phyloP scores from a whole-genome alignment of 805 yeast species.

The Vanderwaltozyma tropicalis region DNA sequence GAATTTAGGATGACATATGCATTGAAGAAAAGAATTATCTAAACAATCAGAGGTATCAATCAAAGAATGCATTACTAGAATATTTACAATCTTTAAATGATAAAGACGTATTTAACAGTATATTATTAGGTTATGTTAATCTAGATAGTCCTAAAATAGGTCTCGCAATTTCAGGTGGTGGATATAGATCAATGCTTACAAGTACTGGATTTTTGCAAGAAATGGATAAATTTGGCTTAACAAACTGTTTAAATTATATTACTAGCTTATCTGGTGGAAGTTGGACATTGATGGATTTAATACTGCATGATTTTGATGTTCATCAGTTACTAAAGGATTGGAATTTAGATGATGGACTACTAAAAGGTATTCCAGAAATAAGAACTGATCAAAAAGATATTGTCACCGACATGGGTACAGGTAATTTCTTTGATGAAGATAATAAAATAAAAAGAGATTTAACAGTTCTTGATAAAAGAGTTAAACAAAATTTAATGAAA shows the following conservation, averaged over 20 bases:
- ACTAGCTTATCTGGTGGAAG: conserved; percentile 66
- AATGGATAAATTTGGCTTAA: conserved; percentile 32
- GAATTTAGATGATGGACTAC: conserved; percentile 37
- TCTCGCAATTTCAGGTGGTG: conserved; percentile 31
- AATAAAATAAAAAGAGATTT: neutral
- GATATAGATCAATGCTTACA: conserved; percentile 29
- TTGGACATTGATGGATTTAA: conserved; percentile 50
- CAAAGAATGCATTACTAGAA: no score
- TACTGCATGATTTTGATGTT: conserved; percentile 31
- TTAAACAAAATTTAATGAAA: conserved; percentile 1
- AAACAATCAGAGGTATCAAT: no score
- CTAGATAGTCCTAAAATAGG: conserved; percentile 26
- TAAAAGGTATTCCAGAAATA: conserved; percentile 49
- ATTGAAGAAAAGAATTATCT: no score
- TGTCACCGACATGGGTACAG: conserved; percentile 1
- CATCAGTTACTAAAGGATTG: conserved; percentile 28
- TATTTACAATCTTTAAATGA: conserved; percentile 16
- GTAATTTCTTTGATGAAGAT: neutral
- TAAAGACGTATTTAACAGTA: neutral
- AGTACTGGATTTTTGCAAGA: conserved; percentile 26
- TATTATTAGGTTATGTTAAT: neutral
- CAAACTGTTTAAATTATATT: conserved; percentile 46
- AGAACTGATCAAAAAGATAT: conserved; percentile 28
- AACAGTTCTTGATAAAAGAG: no score
- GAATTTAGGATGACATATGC: conserved; percentile 8